Percentiles rank a stretch among this genome's conserved stretches.
Evolutionary conservation across 2,329 filamentous ascomycete genomes (phyloP).

Genomic region (Clonostachys solani): DNA sequence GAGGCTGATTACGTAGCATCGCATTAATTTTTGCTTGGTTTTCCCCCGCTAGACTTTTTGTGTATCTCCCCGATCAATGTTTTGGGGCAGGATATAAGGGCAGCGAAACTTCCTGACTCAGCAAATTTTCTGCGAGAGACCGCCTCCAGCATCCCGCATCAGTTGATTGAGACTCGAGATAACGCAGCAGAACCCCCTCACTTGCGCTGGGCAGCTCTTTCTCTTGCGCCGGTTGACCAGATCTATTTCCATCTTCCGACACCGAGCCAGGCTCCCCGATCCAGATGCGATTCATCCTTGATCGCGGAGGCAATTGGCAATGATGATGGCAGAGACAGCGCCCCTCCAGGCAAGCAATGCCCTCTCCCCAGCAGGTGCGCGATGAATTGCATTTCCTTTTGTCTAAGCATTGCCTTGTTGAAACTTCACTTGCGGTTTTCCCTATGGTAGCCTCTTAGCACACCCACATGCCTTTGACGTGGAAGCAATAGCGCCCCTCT

Average conservation of each 20-base stretch:
- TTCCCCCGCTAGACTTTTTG: no score
- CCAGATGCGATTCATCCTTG: conserved; percentile 11
- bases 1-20: no score
- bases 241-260: no score
- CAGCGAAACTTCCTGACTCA: conserved; percentile 27
- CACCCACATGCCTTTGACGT: no score
- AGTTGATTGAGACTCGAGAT: conserved; percentile 4
- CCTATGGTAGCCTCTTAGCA: no score
- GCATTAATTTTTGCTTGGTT: no score
- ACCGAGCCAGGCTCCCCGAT: background rate
- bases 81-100: conserved; percentile 35
- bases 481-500: no score
- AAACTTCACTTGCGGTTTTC: no score
- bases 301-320: conserved; percentile 20
- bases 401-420: no score
- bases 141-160: conserved; percentile 20
- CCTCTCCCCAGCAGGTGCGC: conserved; percentile 28
- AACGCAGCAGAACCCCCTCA: no score
- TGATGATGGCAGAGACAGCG: conserved; percentile 34
- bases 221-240: no score
- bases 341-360: conserved; percentile 26
- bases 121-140: conserved; percentile 33
- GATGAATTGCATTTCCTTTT: conserved; percentile 8
- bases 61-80: background rate
- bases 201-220: no score